Percentiles rank a stretch among this genome's conserved stretches.
phyloP scores from a whole-genome alignment of 176 grass and related monocot genomes.

The Lolium perenne region DNA sequence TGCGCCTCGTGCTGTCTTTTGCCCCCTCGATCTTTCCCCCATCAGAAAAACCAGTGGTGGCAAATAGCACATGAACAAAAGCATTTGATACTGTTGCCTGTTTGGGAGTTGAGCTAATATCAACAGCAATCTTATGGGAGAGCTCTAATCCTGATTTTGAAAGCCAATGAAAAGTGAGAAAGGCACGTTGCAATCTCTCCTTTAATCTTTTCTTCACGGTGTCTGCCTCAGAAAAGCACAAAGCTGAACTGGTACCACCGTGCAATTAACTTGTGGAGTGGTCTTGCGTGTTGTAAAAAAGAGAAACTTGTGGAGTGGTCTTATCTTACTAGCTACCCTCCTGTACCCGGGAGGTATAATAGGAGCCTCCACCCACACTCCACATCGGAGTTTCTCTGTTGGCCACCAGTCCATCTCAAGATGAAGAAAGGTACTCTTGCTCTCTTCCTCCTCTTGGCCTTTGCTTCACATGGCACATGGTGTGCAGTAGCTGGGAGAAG shows the following conservation, averaged over 20 bases:
- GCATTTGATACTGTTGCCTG: neutral
- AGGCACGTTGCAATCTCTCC: constrained; percentile 24
- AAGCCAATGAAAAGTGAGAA: neutral
- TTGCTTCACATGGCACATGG: constrained; percentile 43
- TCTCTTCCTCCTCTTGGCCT: constrained; percentile 30
- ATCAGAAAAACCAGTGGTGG: constrained; percentile 9
- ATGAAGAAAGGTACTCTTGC: constrained; percentile 40
- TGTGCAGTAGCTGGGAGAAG: constrained; percentile 34
- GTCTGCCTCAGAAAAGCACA: constrained; percentile 20
- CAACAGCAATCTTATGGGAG: neutral
- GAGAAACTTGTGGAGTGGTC: neutral
- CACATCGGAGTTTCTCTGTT: constrained; percentile 25
- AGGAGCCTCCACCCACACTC: constrained; percentile 27
- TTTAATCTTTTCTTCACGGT: constrained; percentile 21
- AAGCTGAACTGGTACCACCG: constrained; percentile 21
- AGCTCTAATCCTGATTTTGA: neutral
- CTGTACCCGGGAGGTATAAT: constrained; percentile 25
- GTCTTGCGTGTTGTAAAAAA: constrained; percentile 20
- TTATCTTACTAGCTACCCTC: constrained; percentile 4
- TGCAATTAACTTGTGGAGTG: neutral
- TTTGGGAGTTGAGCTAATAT: neutral
- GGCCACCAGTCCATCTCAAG: constrained; percentile 38
- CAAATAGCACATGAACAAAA: constrained; percentile 12
- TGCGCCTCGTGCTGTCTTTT: constrained; percentile 5
- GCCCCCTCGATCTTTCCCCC: neutral